A percentile compares a stretch with the other conserved stretches of the same genome.
Conservation (phyloP, 1,284 basidiomycete species). For the Omphalotus olearius region DNA sequence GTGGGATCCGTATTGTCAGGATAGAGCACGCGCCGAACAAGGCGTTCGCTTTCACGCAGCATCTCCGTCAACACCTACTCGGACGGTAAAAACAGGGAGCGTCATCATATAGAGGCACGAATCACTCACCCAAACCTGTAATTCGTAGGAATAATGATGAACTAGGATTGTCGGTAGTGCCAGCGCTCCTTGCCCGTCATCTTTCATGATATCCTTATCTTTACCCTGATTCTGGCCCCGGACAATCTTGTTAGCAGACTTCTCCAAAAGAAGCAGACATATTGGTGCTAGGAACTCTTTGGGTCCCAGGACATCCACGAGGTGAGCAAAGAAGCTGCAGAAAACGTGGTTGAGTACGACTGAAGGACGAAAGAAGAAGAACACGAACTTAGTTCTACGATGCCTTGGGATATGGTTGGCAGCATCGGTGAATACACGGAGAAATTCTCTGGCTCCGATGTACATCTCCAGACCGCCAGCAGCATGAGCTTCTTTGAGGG, state of each 20-base stretch:
- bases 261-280: constrained; percentile 85
- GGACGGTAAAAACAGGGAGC: constrained; percentile 14
- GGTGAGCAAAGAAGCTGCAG: constrained; percentile 82
- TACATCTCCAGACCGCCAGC: constrained; percentile 54
- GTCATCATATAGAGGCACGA: neutral
- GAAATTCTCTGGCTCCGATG: constrained; percentile 65
- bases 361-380: constrained; percentile 8
- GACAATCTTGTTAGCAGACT: constrained; percentile 64
- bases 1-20: constrained; percentile 37
- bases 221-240: constrained; percentile 25
- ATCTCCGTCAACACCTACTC: constrained; percentile 63
- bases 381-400: constrained; percentile 71
- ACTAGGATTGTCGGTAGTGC: constrained; percentile 64
- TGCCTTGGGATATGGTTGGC: constrained; percentile 85
- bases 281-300: constrained; percentile 82
- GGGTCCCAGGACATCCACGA: constrained; percentile 84
- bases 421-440: constrained; percentile 88
- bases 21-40: constrained; percentile 44
- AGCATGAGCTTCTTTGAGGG: constrained; percentile 55
- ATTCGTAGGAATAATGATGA: constrained; percentile 48
- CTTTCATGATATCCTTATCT: constrained; percentile 42
- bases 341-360: constrained; percentile 11
- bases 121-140: constrained; percentile 54
- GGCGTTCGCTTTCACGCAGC: constrained; percentile 60
- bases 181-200: constrained; percentile 59